Conservation (phyloP, 2,329 filamentous ascomycete species). For the Lasiodiplodia sp. region DNA sequence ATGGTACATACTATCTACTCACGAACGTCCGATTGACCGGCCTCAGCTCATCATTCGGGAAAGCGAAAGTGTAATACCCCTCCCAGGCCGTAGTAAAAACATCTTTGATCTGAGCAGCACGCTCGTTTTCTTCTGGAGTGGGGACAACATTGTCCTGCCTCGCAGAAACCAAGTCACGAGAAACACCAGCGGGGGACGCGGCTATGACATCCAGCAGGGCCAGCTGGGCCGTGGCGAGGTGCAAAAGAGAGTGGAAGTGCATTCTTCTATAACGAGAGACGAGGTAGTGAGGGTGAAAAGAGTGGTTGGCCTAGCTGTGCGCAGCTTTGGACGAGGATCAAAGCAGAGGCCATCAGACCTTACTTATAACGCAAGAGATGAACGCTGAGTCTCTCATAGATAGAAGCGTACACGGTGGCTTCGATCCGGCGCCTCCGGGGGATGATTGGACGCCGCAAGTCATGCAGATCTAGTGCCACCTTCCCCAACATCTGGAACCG, state of each 20-base stretch:
- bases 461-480: not conserved
- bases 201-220: not conserved
- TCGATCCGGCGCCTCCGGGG: not conserved
- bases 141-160: constrained; percentile 3
- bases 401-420: not conserved
- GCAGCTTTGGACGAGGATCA: not conserved
- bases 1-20: constrained; percentile 70
- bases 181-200: not conserved
- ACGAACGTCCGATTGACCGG: constrained; percentile 70
- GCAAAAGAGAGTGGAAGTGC: constrained; percentile 8
- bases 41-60: constrained; percentile 76
- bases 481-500: not conserved
- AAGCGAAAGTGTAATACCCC: constrained; percentile 73
- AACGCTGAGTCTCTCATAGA: not conserved
- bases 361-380: not conserved
- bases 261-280: not conserved
- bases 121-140: constrained; percentile 30
- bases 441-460: constrained; percentile 1
- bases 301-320: not conserved
- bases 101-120: constrained; percentile 45
- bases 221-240: not conserved
- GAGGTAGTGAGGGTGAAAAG: not conserved
- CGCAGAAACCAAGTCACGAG: not conserved
- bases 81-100: constrained; percentile 45
- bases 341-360: not conserved